Base-by-base conservation (phyloP, 164 flowering plant species). In the Dillenia suffruticosa region DNA sequence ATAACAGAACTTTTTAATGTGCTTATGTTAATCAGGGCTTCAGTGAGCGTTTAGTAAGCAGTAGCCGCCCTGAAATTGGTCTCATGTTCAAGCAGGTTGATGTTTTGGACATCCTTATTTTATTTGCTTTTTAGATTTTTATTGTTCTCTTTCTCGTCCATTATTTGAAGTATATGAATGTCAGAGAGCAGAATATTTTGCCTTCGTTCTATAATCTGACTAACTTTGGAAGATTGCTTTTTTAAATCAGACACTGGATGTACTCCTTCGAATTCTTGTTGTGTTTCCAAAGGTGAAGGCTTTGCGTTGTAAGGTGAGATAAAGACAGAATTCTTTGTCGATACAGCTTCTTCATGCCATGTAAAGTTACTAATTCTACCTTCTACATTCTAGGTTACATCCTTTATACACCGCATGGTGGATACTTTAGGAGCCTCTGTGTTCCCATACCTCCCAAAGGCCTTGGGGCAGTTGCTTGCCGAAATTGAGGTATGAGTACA, bases 321-420 rank as follows among this genome's bases (percentile, higher is more conserved):
- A 26, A 58, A 13, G 53, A 22, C 19, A 44, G 13, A 59, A 54
- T 44, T 58, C 51, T 10, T 26, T 55, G 22, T 9, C 32, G n/a
- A 12, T 22, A 10, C n/a, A 64, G 9, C 63, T 63, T n/a, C 12
- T 62, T 74, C 26, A 61, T 54, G 43, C 40, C 40, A 32, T 5
- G 6, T 32, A 7, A 32, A 32, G 40, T 32, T 32, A 4, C 40
- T 32, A 5, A 32, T 32, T 32, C 16, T 65, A 16, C 16, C n/a
- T 19, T 56, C 50, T 57, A 14, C 40, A 44, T 15, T 64, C 69
- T 32, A 95, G 99, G 94, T 95, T 19, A 82, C 88, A 22, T 92
- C 99, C 26, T 95, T 90, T 71, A 78, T 92, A 55, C 99, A 95
- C 72, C 94, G 98, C 46, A 95, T 95, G 99, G 98, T 95, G 61